Evolutionary conservation across 1,139 yeast genomes (phyloP), one percentile per base, ranked within the genome.

Genomic region (Kluyveromyces sp.): DNA sequence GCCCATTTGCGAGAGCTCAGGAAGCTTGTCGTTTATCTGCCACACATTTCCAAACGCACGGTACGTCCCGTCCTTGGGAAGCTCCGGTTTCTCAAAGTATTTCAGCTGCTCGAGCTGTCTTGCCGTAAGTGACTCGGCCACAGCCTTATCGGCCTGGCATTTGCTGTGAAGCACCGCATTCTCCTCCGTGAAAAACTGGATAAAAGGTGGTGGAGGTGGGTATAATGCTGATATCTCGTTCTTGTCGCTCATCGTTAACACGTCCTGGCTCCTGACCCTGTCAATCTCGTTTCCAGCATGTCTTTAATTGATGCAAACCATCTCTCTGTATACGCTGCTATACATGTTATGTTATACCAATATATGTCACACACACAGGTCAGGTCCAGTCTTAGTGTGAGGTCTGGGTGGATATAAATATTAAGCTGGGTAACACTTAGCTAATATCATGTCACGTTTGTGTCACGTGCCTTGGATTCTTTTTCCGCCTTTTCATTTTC

Each of bases 201-300:
- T 78, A 63, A 76, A 84, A 26, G 83, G 80, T 7, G 96, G 96
- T 3, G 96, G 96, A 2, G 92, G 90, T 1, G 96, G 96, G 55
- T 82, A 88, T 46, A 87, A 73, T 8, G 94, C 79, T 29, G 92
- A 64, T 25, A 67, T 61, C 8, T 65, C 65, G 39, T 66, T 60
- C 7, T 61, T 56, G 37, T 62, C 68, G 4, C 53, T 50, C 42
- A 37, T 43, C 35, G 7, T 45, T 29, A 37, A 51, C 45, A 21
- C 7, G 29, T 37, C 30, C n/a, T 37, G 29, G 21, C 21, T 15
- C 21, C 21, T 15, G 21, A 2, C 21, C 21, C 21, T 15, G 21
- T 15, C 21, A 15, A 15, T 15, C 21, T 2, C 21, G 21, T 15
- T 15, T 15, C 21, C 21, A 15, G 21, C 21, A 15, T 15, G 21